Conservation (phyloP, 164 flowering plant genomes). For the Dillenia turbinata region DNA sequence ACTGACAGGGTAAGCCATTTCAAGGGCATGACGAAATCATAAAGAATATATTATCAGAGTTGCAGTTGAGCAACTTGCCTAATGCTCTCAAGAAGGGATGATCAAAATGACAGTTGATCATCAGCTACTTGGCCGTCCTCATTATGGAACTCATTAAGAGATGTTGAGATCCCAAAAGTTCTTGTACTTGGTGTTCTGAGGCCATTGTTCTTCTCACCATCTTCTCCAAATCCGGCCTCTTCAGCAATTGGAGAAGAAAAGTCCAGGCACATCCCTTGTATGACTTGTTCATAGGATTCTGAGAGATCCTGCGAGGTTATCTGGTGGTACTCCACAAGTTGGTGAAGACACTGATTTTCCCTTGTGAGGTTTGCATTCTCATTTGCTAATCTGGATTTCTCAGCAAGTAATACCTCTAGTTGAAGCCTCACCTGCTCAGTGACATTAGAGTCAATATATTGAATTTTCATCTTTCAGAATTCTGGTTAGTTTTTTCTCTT, state of each 20-base stretch:
- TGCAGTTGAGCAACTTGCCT: too few species aligned
- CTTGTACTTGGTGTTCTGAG: constrained; percentile 18
- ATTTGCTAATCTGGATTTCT: constrained; percentile 79
- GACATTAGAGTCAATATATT: neutral
- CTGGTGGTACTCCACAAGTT: constrained; percentile 91
- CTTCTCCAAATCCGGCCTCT: constrained; percentile 14
- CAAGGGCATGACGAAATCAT: too few species aligned
- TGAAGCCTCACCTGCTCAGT: constrained; percentile 83
- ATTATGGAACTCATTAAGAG: constrained; percentile 23
- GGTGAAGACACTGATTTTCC: constrained; percentile 87
- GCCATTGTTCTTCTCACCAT: constrained; percentile 9
- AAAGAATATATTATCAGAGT: too few species aligned
- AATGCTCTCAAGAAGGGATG: too few species aligned
- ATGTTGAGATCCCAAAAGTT: constrained; percentile 21
- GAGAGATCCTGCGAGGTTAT: constrained; percentile 64
- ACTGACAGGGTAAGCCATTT: too few species aligned
- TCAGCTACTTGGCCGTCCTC: constrained; percentile 2
- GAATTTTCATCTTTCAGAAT: neutral
- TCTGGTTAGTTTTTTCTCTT: neutral
- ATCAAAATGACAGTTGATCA: too few species aligned
- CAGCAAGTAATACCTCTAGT: constrained; percentile 84
- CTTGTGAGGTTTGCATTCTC: constrained; percentile 78
- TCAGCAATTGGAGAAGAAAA: constrained; percentile 53
- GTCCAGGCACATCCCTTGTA: constrained; percentile 62
- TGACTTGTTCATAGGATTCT: constrained; percentile 50